These are phyloP conservation scores for Hibiscus trionum DNA, from an alignment of 345 rosid species.

Conservation along the genomic window DNA sequence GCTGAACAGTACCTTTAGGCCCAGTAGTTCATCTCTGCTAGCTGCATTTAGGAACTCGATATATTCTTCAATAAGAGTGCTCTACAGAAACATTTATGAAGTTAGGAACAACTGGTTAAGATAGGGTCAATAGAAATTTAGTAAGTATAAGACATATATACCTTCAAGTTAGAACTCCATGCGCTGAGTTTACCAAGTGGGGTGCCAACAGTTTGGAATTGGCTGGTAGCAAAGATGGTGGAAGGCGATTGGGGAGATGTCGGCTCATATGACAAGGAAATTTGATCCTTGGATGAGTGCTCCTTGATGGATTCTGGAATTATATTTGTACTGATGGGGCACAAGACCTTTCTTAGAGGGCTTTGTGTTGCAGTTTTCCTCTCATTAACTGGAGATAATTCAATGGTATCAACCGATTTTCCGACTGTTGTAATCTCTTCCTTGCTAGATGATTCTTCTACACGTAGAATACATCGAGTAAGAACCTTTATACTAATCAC, in stretches of 20 bases:
- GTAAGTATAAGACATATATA: background rate
- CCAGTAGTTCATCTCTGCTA: slow-evolving; percentile 73
- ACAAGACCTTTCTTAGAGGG: slow-evolving; percentile 54
- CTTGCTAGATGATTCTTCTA: slow-evolving; percentile 20
- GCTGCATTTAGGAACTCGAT: slow-evolving; percentile 64
- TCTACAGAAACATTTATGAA: slow-evolving; percentile 33
- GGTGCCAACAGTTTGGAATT: slow-evolving; percentile 25
- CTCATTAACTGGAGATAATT: slow-evolving; percentile 21
- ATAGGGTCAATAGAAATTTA: background rate
- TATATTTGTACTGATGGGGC: slow-evolving; percentile 44
- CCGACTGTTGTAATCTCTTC: slow-evolving; percentile 9
- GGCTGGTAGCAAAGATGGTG: slow-evolving; percentile 17
- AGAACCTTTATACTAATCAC: background rate
- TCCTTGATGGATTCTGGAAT: slow-evolving; percentile 21
- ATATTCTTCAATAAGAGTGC: slow-evolving; percentile 51
- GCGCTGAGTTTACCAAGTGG: slow-evolving; percentile 50
- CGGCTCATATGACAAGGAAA: slow-evolving; percentile 22
- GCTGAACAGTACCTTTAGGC: slow-evolving; percentile 48
- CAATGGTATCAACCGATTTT: background rate
- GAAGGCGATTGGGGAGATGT: slow-evolving; percentile 45
- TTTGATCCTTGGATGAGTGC: slow-evolving; percentile 7
- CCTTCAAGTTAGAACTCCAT: slow-evolving; percentile 58
- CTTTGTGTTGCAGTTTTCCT: slow-evolving; percentile 19
- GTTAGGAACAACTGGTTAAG: background rate
- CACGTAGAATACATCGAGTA: background rate